Conservation (phyloP, 1,284 basidiomycete genomes). For the Porogramme epimiltina region DNA sequence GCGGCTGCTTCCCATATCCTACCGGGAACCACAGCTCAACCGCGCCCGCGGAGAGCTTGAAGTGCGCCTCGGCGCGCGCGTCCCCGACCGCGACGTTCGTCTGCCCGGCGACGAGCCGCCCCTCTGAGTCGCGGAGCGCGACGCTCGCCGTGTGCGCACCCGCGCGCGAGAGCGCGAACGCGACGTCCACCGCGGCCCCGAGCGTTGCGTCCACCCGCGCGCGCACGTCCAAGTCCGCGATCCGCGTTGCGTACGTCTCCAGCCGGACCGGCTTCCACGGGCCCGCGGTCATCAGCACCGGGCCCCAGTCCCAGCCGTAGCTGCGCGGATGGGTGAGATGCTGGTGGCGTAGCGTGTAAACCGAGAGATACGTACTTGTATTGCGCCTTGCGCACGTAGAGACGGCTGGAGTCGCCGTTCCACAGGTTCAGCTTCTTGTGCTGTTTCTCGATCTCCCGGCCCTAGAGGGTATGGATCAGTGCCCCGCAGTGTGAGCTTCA, state of each 20-base stretch:
- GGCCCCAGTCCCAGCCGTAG: conserved; percentile 89
- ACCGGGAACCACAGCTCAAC: conserved; percentile 83
- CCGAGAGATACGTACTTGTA: conserved; percentile 60
- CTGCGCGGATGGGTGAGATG: conserved; percentile 39
- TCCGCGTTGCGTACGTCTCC: conserved; percentile 64
- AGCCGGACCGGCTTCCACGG: conserved; percentile 80
- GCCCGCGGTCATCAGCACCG: conserved; percentile 75
- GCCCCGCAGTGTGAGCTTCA: not conserved
- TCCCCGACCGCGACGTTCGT: conserved; percentile 39
- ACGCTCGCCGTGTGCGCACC: conserved; percentile 44
- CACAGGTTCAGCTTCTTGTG: conserved; percentile 65
- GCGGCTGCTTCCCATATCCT: conserved; percentile 78
- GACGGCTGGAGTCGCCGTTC: conserved; percentile 87
- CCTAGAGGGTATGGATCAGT: conserved; percentile 41
- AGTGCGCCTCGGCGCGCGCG: conserved; percentile 45
- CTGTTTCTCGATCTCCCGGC: conserved; percentile 63
- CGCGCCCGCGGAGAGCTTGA: conserved; percentile 54
- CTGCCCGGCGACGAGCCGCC: conserved; percentile 40
- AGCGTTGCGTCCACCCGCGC: conserved; percentile 54
- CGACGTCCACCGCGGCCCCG: conserved; percentile 49
- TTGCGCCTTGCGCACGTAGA: conserved; percentile 88
- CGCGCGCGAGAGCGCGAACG: conserved; percentile 44
- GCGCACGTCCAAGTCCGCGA: conserved; percentile 66
- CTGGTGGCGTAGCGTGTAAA: not conserved
- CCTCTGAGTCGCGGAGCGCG: conserved; percentile 49